Evolutionary conservation across 176 grass and related monocot species (phyloP).

Genomic region (Sorghum bicolor): DNA sequence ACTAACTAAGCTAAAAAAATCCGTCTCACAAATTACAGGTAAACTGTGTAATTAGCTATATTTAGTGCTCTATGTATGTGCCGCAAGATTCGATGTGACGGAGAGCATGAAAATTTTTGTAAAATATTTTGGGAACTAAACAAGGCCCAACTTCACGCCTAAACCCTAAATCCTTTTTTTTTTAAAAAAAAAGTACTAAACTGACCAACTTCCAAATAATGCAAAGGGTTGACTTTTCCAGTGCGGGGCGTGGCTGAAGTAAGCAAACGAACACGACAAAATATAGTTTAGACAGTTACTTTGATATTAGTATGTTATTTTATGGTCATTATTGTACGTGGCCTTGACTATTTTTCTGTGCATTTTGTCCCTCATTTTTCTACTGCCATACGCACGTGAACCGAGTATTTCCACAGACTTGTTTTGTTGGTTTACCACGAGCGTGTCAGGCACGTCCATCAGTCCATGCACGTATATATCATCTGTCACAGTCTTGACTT

Average conservation of each 20-base stretch:
- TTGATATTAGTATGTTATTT: background rate
- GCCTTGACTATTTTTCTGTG: background rate
- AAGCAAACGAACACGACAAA: background rate
- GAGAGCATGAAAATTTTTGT: too few species aligned
- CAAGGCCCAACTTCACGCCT: too few species aligned
- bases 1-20: too few species aligned
- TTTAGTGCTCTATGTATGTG: too few species aligned
- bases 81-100: too few species aligned
- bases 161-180: too few species aligned
- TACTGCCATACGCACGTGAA: background rate
- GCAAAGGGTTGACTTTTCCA: background rate
- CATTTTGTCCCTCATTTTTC: background rate
- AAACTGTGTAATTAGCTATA: too few species aligned
- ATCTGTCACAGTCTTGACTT: background rate
- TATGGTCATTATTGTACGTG: background rate
- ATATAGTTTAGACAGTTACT: background rate
- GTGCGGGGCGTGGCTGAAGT: background rate
- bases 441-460: too few species aligned
- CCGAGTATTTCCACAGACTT: background rate
- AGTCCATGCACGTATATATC: background rate
- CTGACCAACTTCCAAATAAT: background rate
- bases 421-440: too few species aligned
- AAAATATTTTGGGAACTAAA: too few species aligned
- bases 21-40: too few species aligned
- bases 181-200: too few species aligned